Evolutionary conservation across 352 stramenopile genomes (phyloP).

Genomic region (Globisporangium orthogonon): DNA sequence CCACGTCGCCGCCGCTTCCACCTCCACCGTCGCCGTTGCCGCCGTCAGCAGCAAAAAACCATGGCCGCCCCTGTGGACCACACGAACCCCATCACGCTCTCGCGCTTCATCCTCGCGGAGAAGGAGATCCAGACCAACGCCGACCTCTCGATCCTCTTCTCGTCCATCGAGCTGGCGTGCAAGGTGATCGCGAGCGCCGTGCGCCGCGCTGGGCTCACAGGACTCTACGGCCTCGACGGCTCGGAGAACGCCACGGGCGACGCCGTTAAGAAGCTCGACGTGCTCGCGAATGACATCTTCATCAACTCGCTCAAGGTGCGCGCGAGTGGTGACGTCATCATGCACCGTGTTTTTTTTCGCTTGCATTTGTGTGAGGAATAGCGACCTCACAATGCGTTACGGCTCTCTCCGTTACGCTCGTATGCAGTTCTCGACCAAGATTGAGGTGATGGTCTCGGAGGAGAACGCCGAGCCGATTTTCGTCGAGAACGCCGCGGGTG

Average conservation of each 20-base stretch:
- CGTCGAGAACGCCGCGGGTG: constrained; percentile 55
- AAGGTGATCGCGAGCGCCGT: constrained; percentile 97
- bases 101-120: constrained; percentile 90
- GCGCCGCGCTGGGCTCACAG: constrained; percentile 89
- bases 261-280: constrained; percentile 98
- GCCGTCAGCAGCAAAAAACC: constrained; percentile 9
- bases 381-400: background rate
- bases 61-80: constrained; percentile 58
- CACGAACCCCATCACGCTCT: constrained; percentile 90
- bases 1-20: background rate
- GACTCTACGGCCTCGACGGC: constrained; percentile 94
- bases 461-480: constrained; percentile 98
- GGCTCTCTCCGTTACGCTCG: background rate
- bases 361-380: background rate
- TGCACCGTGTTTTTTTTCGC: background rate
- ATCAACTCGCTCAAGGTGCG: constrained; percentile 91
- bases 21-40: constrained; percentile 7
- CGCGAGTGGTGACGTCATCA: background rate
- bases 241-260: constrained; percentile 97
- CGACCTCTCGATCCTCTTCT: constrained; percentile 94
- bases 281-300: constrained; percentile 98
- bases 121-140: constrained; percentile 91
- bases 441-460: constrained; percentile 96
- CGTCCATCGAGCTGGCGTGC: constrained; percentile 93
- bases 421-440: constrained; percentile 91